Percentiles rank a stretch among this genome's conserved stretches.
These are phyloP conservation scores for Nicotiana otophora DNA, from an alignment of 257 asterid genomes.

Conservation along the genomic window DNA sequence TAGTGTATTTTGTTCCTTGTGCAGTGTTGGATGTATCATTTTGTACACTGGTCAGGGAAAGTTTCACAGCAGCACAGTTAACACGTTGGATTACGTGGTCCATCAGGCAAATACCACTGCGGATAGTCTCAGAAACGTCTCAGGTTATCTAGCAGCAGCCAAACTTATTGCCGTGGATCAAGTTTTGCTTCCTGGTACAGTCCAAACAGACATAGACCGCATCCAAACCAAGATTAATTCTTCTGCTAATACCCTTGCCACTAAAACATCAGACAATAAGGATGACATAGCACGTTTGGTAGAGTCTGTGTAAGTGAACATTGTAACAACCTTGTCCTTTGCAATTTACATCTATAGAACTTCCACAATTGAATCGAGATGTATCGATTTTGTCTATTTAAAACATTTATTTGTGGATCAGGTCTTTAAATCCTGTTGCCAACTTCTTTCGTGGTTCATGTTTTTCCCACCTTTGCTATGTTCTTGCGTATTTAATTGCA, in stretches of 20 bases:
- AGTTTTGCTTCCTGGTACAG: constrained; percentile 53
- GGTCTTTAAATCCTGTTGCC: neutral
- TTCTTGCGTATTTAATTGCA: neutral
- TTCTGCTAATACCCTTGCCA: constrained; percentile 61
- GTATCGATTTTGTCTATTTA: neutral
- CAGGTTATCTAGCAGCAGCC: constrained; percentile 76
- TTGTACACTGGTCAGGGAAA: constrained; percentile 67
- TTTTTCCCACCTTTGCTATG: neutral
- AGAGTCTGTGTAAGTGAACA: constrained; percentile 49
- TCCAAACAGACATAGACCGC: constrained; percentile 68
- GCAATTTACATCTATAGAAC: neutral
- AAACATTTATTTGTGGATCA: neutral
- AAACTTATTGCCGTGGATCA: constrained; percentile 56
- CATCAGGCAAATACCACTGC: constrained; percentile 62
- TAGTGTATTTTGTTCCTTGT: constrained; percentile 17
- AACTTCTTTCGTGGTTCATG: neutral
- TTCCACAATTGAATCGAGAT: neutral
- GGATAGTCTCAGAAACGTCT: constrained; percentile 50
- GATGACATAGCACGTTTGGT: constrained; percentile 48
- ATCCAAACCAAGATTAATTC: constrained; percentile 66
- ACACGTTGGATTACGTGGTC: constrained; percentile 52
- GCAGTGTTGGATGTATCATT: constrained; percentile 71
- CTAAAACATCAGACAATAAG: constrained; percentile 52
- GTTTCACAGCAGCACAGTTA: constrained; percentile 41
- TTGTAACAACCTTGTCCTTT: neutral